phyloP scores from a whole-genome alignment of 129 eudicot species.

The Erigeron canadensis region DNA sequence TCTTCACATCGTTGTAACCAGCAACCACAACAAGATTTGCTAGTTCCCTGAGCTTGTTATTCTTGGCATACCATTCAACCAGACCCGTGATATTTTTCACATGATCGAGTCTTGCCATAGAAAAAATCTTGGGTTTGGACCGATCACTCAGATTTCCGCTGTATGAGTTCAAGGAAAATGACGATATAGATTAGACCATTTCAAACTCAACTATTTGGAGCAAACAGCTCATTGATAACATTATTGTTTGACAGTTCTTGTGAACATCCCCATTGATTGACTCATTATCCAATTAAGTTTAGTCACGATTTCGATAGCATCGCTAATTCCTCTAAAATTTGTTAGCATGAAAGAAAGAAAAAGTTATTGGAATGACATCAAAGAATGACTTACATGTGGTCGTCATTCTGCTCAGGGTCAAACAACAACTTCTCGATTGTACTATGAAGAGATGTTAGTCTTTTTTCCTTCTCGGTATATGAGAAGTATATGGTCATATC shows the following conservation, averaged over 20 bases:
- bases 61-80: conserved; percentile 86
- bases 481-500: conserved; percentile 84
- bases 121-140: conserved; percentile 87
- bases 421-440: conserved; percentile 64
- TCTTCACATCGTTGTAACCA: conserved; percentile 74
- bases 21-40: conserved; percentile 91
- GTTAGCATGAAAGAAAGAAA: not conserved
- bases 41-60: conserved; percentile 59
- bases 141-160: conserved; percentile 75
- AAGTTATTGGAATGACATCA: conserved; percentile 8
- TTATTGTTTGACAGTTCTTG: not conserved
- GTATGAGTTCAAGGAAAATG: conserved; percentile 28
- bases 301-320: not conserved
- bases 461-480: conserved; percentile 59
- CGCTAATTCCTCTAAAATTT: not conserved
- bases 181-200: not conserved
- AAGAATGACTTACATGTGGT: conserved; percentile 61
- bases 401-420: conserved; percentile 80
- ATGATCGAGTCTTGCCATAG: conserved; percentile 97
- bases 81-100: conserved; percentile 92
- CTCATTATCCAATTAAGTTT: not conserved
- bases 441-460: conserved; percentile 76
- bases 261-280: not conserved
- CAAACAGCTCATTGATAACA: not conserved
- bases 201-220: not conserved